Conservation (phyloP, 2,329 filamentous ascomycete genomes). For the Fusarium sp. region DNA sequence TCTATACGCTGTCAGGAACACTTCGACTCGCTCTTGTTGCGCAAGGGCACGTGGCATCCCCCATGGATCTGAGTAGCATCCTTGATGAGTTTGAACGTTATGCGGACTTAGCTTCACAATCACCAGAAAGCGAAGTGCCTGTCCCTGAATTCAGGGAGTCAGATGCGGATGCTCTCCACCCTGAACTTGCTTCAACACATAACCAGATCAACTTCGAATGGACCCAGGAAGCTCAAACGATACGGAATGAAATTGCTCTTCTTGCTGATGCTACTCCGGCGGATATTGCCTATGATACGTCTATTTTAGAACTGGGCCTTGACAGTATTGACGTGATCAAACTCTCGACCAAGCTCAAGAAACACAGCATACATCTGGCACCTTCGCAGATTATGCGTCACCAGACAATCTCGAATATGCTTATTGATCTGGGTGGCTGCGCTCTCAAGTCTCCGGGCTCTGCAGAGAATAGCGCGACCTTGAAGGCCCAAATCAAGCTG, state of each 20-base stretch:
- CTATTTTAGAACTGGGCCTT: slow-evolving; percentile 84
- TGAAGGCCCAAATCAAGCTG: slow-evolving; percentile 53
- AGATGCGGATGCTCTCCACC: neutral
- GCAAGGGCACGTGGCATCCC: slow-evolving; percentile 59
- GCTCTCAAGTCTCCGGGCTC: neutral
- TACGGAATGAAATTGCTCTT: slow-evolving; percentile 73
- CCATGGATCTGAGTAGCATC: slow-evolving; percentile 44
- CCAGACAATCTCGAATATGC: slow-evolving; percentile 75
- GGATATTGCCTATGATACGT: slow-evolving; percentile 69
- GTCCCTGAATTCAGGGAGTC: neutral
- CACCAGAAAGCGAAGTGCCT: slow-evolving; percentile 27
- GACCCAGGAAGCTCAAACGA: slow-evolving; percentile 63
- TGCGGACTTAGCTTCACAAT: slow-evolving; percentile 21
- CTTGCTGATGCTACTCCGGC: slow-evolving; percentile 68
- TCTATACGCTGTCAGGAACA: slow-evolving; percentile 61
- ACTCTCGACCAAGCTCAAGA: slow-evolving; percentile 78
- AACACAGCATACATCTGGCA: slow-evolving; percentile 69
- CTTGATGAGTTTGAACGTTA: slow-evolving; percentile 57
- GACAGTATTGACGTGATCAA: slow-evolving; percentile 96
- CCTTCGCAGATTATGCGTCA: slow-evolving; percentile 83
- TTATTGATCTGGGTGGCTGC: slow-evolving; percentile 20
- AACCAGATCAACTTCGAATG: slow-evolving; percentile 65
- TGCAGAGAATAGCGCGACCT: slow-evolving; percentile 15
- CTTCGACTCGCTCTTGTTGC: slow-evolving; percentile 72
- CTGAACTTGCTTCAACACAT: slow-evolving; percentile 52